These are phyloP conservation scores for Talaromyces funiculosus DNA, from an alignment of 2,329 filamentous ascomycete species.

Conservation along the genomic window DNA sequence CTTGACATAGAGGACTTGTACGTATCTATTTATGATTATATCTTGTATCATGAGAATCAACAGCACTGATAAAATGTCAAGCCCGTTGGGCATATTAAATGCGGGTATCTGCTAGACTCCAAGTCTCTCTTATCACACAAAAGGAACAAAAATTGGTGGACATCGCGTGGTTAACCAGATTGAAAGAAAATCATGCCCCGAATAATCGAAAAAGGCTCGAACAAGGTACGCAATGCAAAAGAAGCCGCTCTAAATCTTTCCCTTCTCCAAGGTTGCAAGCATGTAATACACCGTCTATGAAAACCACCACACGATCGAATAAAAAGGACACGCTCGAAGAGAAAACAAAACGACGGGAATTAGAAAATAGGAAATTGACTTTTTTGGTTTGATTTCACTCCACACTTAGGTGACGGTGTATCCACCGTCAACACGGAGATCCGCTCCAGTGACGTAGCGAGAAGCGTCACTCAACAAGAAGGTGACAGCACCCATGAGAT, in stretches of 20 bases:
- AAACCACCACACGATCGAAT: not conserved
- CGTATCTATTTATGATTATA: not conserved
- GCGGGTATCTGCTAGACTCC: constrained; percentile 5
- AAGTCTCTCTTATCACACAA: constrained; percentile 3
- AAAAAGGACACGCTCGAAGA: not conserved
- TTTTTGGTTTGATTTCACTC: not conserved
- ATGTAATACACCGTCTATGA: constrained; percentile 1
- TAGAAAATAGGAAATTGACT: not conserved
- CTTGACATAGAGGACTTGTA: too few relatives aligned
- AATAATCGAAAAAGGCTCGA: not conserved
- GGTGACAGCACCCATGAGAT: constrained; percentile 87
- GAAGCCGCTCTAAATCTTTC: not conserved
- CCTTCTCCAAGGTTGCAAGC: not conserved
- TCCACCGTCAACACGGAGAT: constrained; percentile 79
- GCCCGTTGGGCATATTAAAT: not conserved
- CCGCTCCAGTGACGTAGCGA: constrained; percentile 67
- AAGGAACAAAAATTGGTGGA: not conserved
- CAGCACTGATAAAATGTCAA: not conserved
- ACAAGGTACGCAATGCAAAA: not conserved
- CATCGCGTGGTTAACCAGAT: not conserved
- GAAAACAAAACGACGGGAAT: constrained; percentile 5
- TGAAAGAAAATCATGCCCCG: constrained; percentile 1
- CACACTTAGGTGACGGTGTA: constrained; percentile 66
- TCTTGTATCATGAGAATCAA: not conserved
- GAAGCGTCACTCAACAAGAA: constrained; percentile 78